These are phyloP conservation scores for Chlamydomonas asymmetrica DNA, from an alignment of 139 green algal species.

Conservation along the genomic window DNA sequence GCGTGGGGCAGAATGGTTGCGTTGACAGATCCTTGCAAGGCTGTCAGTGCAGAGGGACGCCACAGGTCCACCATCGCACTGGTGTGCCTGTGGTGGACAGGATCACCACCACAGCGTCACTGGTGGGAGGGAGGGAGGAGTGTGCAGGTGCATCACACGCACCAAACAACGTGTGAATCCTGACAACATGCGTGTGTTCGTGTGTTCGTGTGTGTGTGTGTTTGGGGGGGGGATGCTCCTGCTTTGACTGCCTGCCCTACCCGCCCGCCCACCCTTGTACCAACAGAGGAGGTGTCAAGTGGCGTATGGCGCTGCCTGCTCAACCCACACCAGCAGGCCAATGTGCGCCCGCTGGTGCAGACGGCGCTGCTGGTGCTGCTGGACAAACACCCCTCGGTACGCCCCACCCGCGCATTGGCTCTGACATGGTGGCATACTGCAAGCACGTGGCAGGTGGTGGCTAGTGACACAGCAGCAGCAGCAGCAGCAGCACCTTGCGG, in stretches of 20 bases:
- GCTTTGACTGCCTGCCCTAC: background rate
- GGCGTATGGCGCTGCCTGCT: constrained; percentile 35
- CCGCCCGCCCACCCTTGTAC: background rate
- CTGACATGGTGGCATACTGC: background rate
- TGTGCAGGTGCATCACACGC: too few species aligned
- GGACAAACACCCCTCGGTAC: constrained; percentile 12
- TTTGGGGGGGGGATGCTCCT: background rate
- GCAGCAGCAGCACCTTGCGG: background rate
- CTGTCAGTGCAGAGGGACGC: background rate
- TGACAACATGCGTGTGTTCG: background rate
- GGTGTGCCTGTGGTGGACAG: too few species aligned
- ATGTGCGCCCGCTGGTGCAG: constrained; percentile 45
- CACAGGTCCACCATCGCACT: too few species aligned
- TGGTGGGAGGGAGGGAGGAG: too few species aligned
- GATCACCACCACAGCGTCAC: too few species aligned
- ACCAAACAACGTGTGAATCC: background rate
- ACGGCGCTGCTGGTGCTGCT: constrained; percentile 40
- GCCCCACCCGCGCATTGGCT: constrained; percentile 2
- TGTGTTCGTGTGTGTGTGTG: background rate
- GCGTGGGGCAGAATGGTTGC: background rate
- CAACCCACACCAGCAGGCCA: constrained; percentile 22
- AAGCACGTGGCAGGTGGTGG: too few species aligned
- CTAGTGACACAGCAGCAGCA: constrained; percentile 6
- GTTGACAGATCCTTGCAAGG: background rate
- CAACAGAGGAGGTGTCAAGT: background rate